Evolutionary conservation across 139 green algal species (phyloP).

Genomic region (Asterochloris erici): DNA sequence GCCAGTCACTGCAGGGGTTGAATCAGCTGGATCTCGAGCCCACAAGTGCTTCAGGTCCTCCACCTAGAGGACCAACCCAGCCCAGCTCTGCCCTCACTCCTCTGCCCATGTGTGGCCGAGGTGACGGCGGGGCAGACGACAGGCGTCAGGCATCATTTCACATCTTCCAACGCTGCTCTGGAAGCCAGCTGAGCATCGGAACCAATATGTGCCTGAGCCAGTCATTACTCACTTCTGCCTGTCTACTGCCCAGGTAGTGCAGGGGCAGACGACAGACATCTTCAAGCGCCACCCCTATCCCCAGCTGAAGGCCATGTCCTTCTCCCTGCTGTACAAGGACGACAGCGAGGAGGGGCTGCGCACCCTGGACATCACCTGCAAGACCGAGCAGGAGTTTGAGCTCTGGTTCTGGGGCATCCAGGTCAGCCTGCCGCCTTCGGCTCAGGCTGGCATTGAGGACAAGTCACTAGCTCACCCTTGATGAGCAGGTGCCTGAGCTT

Average conservation of each 20-base stretch:
- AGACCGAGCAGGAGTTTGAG: conserved; percentile 43
- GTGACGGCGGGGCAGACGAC: no score
- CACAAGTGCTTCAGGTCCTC: no score
- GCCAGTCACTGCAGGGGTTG: no score
- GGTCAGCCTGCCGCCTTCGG: conserved; percentile 10
- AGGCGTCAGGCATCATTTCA: no score
- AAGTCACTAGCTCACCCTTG: background rate
- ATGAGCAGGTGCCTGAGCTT: no score
- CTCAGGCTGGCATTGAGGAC: conserved; percentile 5
- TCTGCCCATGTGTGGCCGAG: no score
- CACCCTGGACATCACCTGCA: conserved; percentile 70
- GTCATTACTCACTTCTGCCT: background rate
- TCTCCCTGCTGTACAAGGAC: conserved; percentile 64
- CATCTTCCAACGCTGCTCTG: no score
- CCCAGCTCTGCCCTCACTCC: no score
- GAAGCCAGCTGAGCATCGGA: no score
- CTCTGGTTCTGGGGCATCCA: conserved; percentile 56
- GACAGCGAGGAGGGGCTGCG: conserved; percentile 31
- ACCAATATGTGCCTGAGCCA: background rate
- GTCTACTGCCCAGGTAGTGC: conserved; percentile 26
- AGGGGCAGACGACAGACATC: conserved; percentile 60
- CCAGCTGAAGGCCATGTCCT: conserved; percentile 37
- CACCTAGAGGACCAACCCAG: no score
- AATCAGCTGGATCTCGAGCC: no score
- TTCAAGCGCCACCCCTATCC: conserved; percentile 59